Evolutionary conservation across 225 moss, liverwort and hornwort genomes (phyloP), one percentile per base, ranked within the genome.

Genomic region (Anthoceros angustus): DNA sequence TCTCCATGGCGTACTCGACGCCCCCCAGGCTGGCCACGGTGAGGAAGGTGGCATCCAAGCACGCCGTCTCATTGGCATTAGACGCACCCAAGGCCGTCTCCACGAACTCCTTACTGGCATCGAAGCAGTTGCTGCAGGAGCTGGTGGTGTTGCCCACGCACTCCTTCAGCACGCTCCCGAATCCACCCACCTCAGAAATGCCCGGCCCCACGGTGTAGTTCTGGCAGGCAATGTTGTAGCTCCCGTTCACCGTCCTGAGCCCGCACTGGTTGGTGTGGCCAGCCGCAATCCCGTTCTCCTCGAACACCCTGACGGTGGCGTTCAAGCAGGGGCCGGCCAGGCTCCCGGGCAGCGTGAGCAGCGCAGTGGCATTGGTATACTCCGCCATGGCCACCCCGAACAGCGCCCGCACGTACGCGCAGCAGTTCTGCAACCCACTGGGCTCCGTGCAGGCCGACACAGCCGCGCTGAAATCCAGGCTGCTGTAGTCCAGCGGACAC

Each of bases 341-440:
- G 40, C 64, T 55, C 8, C 16, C 23, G 25, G 80, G 71, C 66
- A 80, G 80, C 16, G 71, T 67, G n/a, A 80, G 69, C 62, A 66
- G 63, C 63, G 67, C 67, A 39, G 77, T 71, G 25, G 63, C 71
- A 39, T 76, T 66, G 32, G 80, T 72, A 62, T 80, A 80, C 39
- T 74, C 74, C 0, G 80, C 74, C 76, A 80, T 74, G 32, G 80
- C 80, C 43, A 80, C 77, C 24, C 77, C 80, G 24, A 80, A 71
- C 60, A 80, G 71, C 2, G 80, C 80, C 41, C 65, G 76, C 15
- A 74, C 71, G 71, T 80, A 74, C 69, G 74, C 77, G n/a, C 80
- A 80, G 74, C 80, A 80, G 67, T 77, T 80, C 15, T 67, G 71
- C 42, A 77, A 74, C 69, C 55, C 14, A 7, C 69, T 72, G 40